Conservation (phyloP, 2,329 filamentous ascomycete species). For the Penicillium frequentans region DNA sequence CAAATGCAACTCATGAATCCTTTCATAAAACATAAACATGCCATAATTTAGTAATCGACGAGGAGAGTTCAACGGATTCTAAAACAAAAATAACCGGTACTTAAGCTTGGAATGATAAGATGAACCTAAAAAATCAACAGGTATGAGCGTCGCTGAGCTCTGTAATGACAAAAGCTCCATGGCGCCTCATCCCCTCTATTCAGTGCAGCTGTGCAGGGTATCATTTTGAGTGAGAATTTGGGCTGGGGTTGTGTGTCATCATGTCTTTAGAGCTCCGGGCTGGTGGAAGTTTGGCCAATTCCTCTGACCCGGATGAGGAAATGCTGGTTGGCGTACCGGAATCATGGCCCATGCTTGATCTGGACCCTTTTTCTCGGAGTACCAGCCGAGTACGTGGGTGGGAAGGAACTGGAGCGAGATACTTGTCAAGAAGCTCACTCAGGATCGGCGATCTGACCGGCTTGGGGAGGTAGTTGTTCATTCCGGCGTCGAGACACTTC, state of each 20-base stretch:
- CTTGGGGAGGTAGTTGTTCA: constrained; percentile 97
- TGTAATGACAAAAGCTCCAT: neutral
- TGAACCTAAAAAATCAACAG: neutral
- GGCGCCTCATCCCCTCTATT: neutral
- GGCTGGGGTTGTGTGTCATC: constrained; percentile 12
- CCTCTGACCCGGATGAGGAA: constrained; percentile 28
- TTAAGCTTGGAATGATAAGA: neutral
- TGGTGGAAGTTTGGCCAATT: constrained; percentile 19
- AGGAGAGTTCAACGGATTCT: neutral
- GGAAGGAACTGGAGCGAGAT: constrained; percentile 55
- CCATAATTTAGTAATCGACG: neutral
- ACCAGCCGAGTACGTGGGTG: constrained; percentile 33
- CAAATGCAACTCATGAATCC: neutral
- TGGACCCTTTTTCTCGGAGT: constrained; percentile 28
- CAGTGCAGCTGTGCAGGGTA: constrained; percentile 18
- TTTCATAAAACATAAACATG: neutral
- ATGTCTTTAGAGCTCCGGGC: constrained; percentile 21
- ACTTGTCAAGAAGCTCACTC: constrained; percentile 75
- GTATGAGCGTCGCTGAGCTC: neutral
- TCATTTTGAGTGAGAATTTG: constrained; percentile 7
- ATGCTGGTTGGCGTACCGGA: constrained; percentile 25
- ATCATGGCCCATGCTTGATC: constrained; percentile 29
- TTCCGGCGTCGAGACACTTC: constrained; percentile 91
- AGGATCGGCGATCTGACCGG: constrained; percentile 87
- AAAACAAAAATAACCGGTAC: neutral